Percentiles rank a stretch among this genome's conserved stretches.
Evolutionary conservation across 768 basidiomycete species (phyloP).

Genomic region (Trametes cingulata): DNA sequence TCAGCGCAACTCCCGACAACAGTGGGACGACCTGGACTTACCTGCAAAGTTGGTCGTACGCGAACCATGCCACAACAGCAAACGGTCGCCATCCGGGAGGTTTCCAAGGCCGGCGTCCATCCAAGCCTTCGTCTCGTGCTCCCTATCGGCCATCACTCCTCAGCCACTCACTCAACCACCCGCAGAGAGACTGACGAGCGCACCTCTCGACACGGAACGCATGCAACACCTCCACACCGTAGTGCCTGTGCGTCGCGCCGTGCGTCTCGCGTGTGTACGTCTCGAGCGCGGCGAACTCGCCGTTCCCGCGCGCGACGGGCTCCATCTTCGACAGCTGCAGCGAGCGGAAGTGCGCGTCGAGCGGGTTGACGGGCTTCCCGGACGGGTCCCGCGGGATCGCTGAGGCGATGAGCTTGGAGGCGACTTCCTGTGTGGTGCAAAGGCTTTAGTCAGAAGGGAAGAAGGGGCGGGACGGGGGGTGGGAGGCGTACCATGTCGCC

Average conservation of each 20-base stretch:
- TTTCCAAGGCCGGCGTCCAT: slow-evolving; percentile 46
- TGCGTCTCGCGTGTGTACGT: slow-evolving; percentile 56
- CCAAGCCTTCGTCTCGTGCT: slow-evolving; percentile 43
- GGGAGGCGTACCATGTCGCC: slow-evolving; percentile 54
- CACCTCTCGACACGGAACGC: slow-evolving; percentile 60
- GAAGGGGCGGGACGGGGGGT: neutral
- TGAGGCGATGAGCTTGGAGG: slow-evolving; percentile 53
- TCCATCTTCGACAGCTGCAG: slow-evolving; percentile 54
- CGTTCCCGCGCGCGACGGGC: slow-evolving; percentile 40
- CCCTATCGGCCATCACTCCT: slow-evolving; percentile 31
- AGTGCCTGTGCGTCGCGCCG: slow-evolving; percentile 53
- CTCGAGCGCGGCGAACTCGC: slow-evolving; percentile 51
- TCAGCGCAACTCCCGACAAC: too few relatives aligned
- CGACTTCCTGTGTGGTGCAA: slow-evolving; percentile 46
- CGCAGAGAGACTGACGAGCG: neutral
- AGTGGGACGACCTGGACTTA: slow-evolving; percentile 10
- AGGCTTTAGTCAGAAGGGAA: neutral
- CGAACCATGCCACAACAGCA: slow-evolving; percentile 66
- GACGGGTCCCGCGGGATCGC: slow-evolving; percentile 39
- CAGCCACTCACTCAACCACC: slow-evolving; percentile 14
- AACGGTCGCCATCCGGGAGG: slow-evolving; percentile 48
- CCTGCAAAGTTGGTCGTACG: slow-evolving; percentile 65
- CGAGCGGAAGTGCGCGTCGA: slow-evolving; percentile 56
- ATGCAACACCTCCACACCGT: slow-evolving; percentile 43
- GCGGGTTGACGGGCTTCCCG: slow-evolving; percentile 53